Base-by-base conservation (phyloP, 2,329 filamentous ascomycete species). In the Fusarium globosum region DNA sequence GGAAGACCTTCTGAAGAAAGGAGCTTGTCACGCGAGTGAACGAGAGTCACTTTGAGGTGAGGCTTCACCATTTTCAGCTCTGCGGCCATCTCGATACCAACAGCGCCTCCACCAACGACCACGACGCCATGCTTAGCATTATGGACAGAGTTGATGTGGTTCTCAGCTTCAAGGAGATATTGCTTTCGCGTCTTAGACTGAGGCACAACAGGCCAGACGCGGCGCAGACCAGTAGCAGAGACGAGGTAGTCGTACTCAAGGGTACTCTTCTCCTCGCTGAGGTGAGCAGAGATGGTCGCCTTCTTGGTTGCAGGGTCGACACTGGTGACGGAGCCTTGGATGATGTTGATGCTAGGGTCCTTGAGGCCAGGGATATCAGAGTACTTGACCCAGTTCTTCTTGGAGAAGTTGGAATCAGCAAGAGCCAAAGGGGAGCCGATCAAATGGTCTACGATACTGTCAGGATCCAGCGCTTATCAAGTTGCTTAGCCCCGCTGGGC, bases 81-180 rank as follows among this genome's bases (percentile, higher is more conserved):
- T 4, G 92, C 90, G 0, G 94, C 93, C 87, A 96, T 94, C 80
- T 96, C 93, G 61, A 95, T 91, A 14, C 94, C 94, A 3, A 95
- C 93, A 12, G 93, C 94, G 56, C 92, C 83, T 72, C 93, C 93
- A 23, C 93, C 93, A n/a, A 96, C 90, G 28, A 96, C 86, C 1
- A 93, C 88, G 2, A 95, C 88, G 2, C 88, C 90, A 26, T 89
- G 84, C 9, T 80, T 82, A 4, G 89, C 88, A 36, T 84, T 83
- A 42, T 85, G 80, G 4, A 91, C 85, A 18, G 83, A 80, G 26
- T 87, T 82, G 73, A 93, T 89, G 71, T 94, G 91, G 15, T 86
- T 83, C 53, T 85, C 85, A 2, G 88, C 86, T 77, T 95, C 92
- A 49, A 85, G 79, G 3, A 94, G 83, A 79, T 92, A 95, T 61